A percentile compares a stretch with the other conserved stretches of the same genome.
Evolutionary conservation across 495 filamentous ascomycete species (phyloP).

Genomic region (Daldinia decipiens): DNA sequence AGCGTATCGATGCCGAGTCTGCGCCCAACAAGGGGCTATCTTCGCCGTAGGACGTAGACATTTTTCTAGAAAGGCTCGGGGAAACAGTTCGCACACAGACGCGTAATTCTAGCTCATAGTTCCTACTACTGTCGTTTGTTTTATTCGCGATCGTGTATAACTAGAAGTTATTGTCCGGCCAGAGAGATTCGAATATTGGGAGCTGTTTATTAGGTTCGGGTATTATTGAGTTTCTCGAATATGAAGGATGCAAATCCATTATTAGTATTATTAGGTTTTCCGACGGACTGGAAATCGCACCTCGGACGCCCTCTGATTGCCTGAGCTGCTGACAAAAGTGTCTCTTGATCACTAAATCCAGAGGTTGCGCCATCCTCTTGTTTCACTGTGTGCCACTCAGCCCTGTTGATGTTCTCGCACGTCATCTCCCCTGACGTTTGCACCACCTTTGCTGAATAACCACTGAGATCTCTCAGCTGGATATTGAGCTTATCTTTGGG

Average conservation of each 20-base stretch:
- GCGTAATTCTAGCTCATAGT: conserved; percentile 18
- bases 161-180: background rate
- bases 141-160: background rate
- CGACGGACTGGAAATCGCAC: conserved; percentile 12
- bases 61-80: background rate
- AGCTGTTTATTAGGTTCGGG: background rate
- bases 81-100: background rate
- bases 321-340: conserved; percentile 41
- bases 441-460: conserved; percentile 24
- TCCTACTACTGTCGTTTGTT: background rate
- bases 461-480: conserved; percentile 2
- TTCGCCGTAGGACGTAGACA: conserved; percentile 31
- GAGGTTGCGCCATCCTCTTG: conserved; percentile 42
- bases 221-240: background rate
- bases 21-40: conserved; percentile 32
- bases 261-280: conserved; percentile 14
- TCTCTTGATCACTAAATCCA: conserved; percentile 31
- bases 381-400: conserved; percentile 39
- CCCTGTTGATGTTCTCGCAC: conserved; percentile 39
- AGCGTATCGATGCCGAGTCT: conserved; percentile 26
- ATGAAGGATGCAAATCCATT: conserved; percentile 4
- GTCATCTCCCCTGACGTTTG: conserved; percentile 37
- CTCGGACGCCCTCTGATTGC: conserved; percentile 29
- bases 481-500: background rate
- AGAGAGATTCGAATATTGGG: too few species aligned